Conservation (phyloP, 1,284 basidiomycete species). For the Xerocomus amazonicus region DNA sequence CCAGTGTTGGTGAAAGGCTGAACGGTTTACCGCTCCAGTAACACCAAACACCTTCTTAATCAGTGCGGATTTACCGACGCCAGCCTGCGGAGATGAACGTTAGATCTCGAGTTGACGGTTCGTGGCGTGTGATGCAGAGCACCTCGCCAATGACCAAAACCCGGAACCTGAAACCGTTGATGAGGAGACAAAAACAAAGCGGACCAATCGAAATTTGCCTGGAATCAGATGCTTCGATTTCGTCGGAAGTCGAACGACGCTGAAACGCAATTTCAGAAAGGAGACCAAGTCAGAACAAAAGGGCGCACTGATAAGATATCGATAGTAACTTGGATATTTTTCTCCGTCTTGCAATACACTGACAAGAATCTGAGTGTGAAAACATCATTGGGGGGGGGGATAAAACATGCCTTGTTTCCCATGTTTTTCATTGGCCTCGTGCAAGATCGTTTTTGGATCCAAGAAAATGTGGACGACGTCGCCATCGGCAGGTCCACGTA, state of each 20-base stretch:
- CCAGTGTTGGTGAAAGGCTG: not conserved
- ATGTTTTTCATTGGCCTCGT: not conserved
- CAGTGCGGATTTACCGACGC: conserved; percentile 4
- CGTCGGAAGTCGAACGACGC: conserved; percentile 1
- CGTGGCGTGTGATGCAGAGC: too few species aligned
- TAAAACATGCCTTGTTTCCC: not conserved
- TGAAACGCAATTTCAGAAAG: not conserved
- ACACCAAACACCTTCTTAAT: conserved; percentile 6
- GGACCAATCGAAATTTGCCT: not conserved
- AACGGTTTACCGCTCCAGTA: not conserved
- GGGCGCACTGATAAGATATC: conserved; percentile 3
- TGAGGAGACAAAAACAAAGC: not conserved
- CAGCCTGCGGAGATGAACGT: not conserved
- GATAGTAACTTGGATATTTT: not conserved
- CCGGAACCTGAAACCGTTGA: conserved; percentile 3
- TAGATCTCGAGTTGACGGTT: not conserved
- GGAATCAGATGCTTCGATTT: conserved; percentile 1
- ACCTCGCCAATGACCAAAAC: conserved; percentile 7
- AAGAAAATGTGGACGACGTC: not conserved
- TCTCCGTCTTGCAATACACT: conserved; percentile 6
- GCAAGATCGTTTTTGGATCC: not conserved
- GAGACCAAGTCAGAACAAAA: too few species aligned
- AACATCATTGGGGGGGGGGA: not conserved
- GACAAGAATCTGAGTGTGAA: not conserved
- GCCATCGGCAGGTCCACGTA: not conserved